phyloP scores from a whole-genome alignment of 495 filamentous ascomycete species.

The Penicillium arizonense region DNA sequence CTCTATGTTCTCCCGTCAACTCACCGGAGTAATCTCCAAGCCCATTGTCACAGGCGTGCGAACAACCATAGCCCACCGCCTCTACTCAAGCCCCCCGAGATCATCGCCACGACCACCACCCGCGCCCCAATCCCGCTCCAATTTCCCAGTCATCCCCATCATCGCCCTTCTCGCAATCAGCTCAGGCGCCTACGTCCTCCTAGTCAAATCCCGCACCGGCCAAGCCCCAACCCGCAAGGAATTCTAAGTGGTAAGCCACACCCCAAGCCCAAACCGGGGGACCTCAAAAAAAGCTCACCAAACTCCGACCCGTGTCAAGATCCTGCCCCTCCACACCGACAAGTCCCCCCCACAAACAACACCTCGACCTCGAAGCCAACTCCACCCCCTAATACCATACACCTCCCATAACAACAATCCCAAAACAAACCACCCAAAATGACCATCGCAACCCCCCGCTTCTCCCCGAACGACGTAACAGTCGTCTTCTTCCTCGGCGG shows the following conservation, averaged over 20 bases:
- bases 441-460: conserved; percentile 57
- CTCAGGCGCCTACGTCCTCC: conserved; percentile 57
- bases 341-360: conserved; percentile 11
- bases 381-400: conserved; percentile 2
- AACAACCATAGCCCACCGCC: conserved; percentile 11
- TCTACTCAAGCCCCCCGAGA: conserved; percentile 17
- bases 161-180: conserved; percentile 57
- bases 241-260: background rate
- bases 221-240: conserved; percentile 10
- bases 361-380: conserved; percentile 5
- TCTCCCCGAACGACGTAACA: conserved; percentile 74
- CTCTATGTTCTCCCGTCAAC: conserved; percentile 13
- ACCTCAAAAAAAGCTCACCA: conserved; percentile 8
- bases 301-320: conserved; percentile 6
- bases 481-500: conserved; percentile 69
- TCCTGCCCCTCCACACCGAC: conserved; percentile 10
- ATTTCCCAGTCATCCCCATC: conserved; percentile 66
- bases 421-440: conserved; percentile 18
- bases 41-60: conserved; percentile 7
- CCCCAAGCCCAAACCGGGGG: background rate
- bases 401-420: background rate
- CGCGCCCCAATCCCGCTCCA: conserved; percentile 34
- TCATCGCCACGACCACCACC: conserved; percentile 20
- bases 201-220: conserved; percentile 59
- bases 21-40: conserved; percentile 18